These are phyloP conservation scores for Boletus bicolor DNA, from an alignment of 768 basidiomycete species.

Conservation along the genomic window DNA sequence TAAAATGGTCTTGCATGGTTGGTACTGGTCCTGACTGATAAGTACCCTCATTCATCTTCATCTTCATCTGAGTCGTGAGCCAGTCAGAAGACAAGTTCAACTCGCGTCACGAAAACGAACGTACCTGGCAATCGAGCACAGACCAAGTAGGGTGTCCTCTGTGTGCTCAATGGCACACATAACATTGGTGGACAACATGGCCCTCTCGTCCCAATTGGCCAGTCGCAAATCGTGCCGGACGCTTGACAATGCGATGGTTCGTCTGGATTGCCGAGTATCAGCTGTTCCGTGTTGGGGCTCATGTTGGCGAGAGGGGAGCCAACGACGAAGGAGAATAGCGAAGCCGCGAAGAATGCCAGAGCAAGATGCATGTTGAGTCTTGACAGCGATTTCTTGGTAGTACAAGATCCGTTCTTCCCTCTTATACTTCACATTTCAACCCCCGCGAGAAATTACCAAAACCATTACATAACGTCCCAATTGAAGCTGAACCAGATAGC, in stretches of 20 bases:
- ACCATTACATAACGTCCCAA: neutral
- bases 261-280: slow-evolving; percentile 2
- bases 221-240: slow-evolving; percentile 12
- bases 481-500: neutral
- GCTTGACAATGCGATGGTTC: neutral
- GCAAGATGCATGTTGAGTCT: slow-evolving; percentile 8
- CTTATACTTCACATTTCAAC: slow-evolving; percentile 1
- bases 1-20: neutral
- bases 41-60: neutral
- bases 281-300: slow-evolving; percentile 2
- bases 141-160: slow-evolving; percentile 6
- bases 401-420: no score
- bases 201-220: slow-evolving; percentile 13
- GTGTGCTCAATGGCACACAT: slow-evolving; percentile 7
- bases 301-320: neutral
- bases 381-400: neutral
- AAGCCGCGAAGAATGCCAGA: neutral
- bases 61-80: no score
- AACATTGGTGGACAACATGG: slow-evolving; percentile 16
- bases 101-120: neutral
- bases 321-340: neutral
- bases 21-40: neutral
- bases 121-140: slow-evolving; percentile 1
- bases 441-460: neutral
- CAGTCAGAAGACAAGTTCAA: neutral